Percentiles rank a stretch among this genome's conserved stretches.
Conservation (phyloP, 202 grass and related monocot species). For the Elaeis oleifera region DNA sequence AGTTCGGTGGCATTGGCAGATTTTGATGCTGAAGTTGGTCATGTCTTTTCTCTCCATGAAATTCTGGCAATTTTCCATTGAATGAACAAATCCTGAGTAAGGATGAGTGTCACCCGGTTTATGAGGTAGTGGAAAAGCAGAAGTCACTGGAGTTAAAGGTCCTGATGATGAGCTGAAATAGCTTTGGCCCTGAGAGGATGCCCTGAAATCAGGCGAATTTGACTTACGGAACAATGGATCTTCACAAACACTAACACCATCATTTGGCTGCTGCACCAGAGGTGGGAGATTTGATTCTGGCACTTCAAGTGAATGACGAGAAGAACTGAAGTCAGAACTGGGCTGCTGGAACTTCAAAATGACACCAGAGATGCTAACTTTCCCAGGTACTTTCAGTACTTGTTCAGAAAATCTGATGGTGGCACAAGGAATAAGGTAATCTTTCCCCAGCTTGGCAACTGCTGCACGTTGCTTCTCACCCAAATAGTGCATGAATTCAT, state of each 20-base stretch:
- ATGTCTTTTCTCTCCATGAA: conserved; percentile 17
- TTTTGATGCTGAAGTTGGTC: conserved; percentile 27
- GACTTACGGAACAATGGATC: conserved; percentile 25
- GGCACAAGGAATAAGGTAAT: conserved; percentile 88
- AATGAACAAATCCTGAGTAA: conserved; percentile 30
- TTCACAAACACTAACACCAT: conserved; percentile 22
- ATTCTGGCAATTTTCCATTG: conserved; percentile 30
- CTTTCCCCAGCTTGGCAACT: conserved; percentile 76
- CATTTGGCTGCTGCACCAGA: conserved; percentile 23
- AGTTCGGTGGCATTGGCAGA: conserved; percentile 26
- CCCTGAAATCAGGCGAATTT: conserved; percentile 36
- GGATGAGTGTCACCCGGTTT: conserved; percentile 31
- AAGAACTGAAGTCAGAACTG: conserved; percentile 39
- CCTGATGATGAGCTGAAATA: conserved; percentile 31
- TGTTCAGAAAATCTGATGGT: conserved; percentile 90
- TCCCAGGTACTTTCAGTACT: conserved; percentile 83
- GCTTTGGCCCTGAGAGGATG: conserved; percentile 34
- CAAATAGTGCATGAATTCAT: conserved; percentile 97
- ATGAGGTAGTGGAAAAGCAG: conserved; percentile 27
- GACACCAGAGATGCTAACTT: conserved; percentile 92
- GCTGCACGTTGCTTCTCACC: conserved; percentile 90
- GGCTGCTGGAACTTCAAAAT: conserved; percentile 77
- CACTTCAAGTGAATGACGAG: conserved; percentile 30
- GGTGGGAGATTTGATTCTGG: conserved; percentile 17
- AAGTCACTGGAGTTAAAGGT: conserved; percentile 24